Evolutionary conservation across 805 yeast genomes (phyloP).

Genomic region (Candida patagonica): DNA sequence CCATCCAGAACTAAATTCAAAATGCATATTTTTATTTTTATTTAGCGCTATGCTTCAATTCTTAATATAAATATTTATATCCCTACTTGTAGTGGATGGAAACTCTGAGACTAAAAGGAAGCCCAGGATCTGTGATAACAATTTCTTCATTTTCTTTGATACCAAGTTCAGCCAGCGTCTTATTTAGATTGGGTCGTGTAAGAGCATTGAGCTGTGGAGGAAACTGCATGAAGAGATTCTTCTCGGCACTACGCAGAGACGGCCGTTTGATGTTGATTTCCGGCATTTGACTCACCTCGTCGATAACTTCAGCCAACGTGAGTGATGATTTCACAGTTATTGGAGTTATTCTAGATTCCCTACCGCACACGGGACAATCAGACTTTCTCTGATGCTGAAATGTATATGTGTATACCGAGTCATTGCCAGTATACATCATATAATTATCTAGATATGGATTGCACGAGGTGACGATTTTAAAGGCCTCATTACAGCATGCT

Average conservation of each 20-base stretch:
- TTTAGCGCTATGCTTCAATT: neutral
- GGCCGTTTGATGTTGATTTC: constrained; percentile 33
- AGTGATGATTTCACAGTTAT: constrained; percentile 16
- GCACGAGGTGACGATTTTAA: constrained; percentile 64
- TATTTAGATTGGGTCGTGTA: constrained; percentile 37
- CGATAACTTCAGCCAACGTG: constrained; percentile 37
- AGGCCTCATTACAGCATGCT: constrained; percentile 75
- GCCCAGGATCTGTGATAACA: constrained; percentile 41
- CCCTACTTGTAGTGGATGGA: constrained; percentile 17
- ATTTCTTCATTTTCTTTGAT: constrained; percentile 40
- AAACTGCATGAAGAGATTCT: constrained; percentile 36
- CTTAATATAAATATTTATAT: constrained; percentile 7
- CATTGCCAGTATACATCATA: constrained; percentile 81
- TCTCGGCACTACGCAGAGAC: constrained; percentile 35
- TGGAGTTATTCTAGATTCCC: constrained; percentile 14
- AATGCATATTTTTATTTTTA: neutral
- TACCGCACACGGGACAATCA: constrained; percentile 74
- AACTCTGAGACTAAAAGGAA: constrained; percentile 36
- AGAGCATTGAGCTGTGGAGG: constrained; percentile 40
- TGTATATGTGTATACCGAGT: constrained; percentile 65
- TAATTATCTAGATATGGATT: constrained; percentile 64
- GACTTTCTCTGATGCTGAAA: constrained; percentile 52
- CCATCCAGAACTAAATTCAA: neutral
- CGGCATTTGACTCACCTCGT: constrained; percentile 26
- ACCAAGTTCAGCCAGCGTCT: constrained; percentile 28